Evolutionary conservation across 108 stramenopile species (phyloP).

Genomic region (Ochromonas danica): DNA sequence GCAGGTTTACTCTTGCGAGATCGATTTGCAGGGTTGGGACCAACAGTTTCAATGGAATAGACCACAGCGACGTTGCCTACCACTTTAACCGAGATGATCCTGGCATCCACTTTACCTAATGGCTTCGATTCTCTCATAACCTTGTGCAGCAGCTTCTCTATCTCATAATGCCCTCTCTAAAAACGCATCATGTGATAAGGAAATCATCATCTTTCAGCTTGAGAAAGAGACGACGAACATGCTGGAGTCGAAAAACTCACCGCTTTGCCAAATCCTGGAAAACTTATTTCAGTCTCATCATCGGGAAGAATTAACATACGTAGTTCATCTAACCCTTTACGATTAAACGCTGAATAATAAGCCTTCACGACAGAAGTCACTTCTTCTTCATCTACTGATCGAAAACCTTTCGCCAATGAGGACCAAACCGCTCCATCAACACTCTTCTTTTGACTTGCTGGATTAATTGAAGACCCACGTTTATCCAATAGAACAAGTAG

Average conservation of each 20-base stretch:
- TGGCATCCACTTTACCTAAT: background rate
- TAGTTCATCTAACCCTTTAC: background rate
- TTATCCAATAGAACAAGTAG: background rate
- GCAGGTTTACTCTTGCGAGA: background rate
- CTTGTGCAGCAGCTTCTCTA: background rate
- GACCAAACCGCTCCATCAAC: background rate
- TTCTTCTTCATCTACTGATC: background rate
- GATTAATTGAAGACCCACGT: background rate
- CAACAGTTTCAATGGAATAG: background rate
- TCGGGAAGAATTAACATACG: background rate
- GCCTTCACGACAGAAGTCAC: background rate
- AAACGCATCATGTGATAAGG: background rate
- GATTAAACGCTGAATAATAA: conserved; percentile 3
- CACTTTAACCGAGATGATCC: background rate
- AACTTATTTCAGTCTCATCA: background rate
- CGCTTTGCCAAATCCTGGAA: background rate
- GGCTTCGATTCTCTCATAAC: background rate
- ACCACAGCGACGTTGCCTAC: background rate
- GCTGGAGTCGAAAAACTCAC: background rate
- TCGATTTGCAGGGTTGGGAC: background rate
- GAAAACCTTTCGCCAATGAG: background rate
- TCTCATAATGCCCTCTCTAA: background rate
- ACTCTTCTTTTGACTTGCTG: background rate
- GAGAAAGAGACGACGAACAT: background rate
- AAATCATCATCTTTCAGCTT: background rate